Percentiles rank a stretch among this genome's conserved stretches.
These are phyloP conservation scores for Rhizophora apiculata DNA, from an alignment of 345 rosid genomes.

Conservation along the genomic window DNA sequence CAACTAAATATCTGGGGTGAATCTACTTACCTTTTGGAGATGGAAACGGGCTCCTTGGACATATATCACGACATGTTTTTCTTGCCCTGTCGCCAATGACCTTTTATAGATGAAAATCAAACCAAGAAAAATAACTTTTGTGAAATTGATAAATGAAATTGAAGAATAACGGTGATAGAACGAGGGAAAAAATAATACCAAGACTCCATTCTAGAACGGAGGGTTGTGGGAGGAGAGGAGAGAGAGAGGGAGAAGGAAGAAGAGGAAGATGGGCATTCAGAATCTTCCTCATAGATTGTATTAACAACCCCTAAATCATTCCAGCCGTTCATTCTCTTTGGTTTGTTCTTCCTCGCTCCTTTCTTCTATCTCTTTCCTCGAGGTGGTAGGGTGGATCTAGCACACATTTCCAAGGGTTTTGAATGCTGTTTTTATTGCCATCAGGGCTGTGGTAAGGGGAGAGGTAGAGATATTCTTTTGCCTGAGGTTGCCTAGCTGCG, in stretches of 20 bases:
- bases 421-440: conserved; percentile 3
- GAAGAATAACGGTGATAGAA: neutral
- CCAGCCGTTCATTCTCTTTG: conserved; percentile 40
- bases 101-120: conserved; percentile 20
- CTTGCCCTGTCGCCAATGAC: conserved; percentile 47
- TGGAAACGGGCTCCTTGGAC: conserved; percentile 63
- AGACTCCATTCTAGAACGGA: conserved; percentile 49
- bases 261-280: conserved; percentile 34
- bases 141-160: neutral
- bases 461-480: conserved; percentile 12
- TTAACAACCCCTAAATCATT: conserved; percentile 59
- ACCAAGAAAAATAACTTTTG: neutral
- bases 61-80: conserved; percentile 53
- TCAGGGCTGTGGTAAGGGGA: conserved; percentile 23
- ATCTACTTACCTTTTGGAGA: conserved; percentile 62
- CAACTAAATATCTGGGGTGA: neutral
- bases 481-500: neutral
- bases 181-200: conserved; percentile 36
- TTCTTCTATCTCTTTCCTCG: neutral
- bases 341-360: neutral
- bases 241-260: conserved; percentile 28
- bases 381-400: neutral
- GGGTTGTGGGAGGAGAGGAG: conserved; percentile 39
- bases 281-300: conserved; percentile 84
- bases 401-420: neutral